Conservation (phyloP, 2,329 filamentous ascomycete species). For the Diaporthe velutina region DNA sequence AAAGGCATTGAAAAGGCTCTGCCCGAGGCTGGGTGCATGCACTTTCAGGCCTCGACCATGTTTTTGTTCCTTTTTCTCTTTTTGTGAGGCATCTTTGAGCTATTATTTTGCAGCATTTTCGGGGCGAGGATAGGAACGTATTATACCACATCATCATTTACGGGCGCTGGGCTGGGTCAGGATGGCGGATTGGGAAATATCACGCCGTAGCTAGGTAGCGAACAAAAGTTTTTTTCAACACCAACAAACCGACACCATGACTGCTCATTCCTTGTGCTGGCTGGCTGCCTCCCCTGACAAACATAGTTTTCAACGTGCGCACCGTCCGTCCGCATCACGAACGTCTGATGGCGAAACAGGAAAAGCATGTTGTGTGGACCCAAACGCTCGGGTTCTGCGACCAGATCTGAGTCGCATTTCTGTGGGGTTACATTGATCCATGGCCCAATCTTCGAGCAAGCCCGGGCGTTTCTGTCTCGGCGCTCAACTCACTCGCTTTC, state of each 20-base stretch:
- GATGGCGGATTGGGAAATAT: slow-evolving; percentile 4
- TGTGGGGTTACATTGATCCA: background rate
- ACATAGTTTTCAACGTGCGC: background rate
- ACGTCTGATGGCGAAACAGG: slow-evolving; percentile 14
- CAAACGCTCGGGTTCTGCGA: slow-evolving; percentile 14
- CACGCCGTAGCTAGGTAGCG: slow-evolving; percentile 10
- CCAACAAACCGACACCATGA: background rate
- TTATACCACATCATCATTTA: slow-evolving; percentile 39
- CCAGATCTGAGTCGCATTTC: slow-evolving; percentile 17
- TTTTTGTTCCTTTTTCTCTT: background rate
- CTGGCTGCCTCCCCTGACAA: slow-evolving; percentile 10
- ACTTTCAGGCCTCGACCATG: background rate
- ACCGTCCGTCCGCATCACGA: background rate
- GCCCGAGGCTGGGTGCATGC: background rate
- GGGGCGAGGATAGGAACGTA: slow-evolving; percentile 33
- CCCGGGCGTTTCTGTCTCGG: background rate
- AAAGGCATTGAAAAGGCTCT: background rate
- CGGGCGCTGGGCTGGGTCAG: slow-evolving; percentile 15
- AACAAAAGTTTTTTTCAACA: slow-evolving; percentile 25
- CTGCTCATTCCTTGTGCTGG: background rate
- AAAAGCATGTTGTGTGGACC: slow-evolving; percentile 27
- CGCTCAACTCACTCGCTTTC: no score
- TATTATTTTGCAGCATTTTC: slow-evolving; percentile 33
- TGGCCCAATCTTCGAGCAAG: background rate
- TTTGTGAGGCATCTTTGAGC: background rate